Percentiles rank a stretch among this genome's conserved stretches.
Conservation (phyloP, 352 stramenopile genomes). For the Labyrinthula sp. region DNA sequence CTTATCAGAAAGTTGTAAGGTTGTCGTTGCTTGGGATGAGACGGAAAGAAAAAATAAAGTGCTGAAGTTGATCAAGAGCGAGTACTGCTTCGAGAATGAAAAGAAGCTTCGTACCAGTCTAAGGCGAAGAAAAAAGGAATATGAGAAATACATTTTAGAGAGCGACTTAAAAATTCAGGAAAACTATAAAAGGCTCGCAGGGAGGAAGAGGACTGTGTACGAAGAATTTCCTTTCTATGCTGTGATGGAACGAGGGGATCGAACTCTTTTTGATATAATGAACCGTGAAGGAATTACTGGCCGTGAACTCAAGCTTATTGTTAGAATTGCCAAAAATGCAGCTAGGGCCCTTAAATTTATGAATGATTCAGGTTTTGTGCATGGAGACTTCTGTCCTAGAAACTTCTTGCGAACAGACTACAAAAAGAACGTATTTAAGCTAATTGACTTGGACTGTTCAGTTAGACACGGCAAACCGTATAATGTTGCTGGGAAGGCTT, state of each 20-base stretch:
- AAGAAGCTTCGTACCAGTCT: slow-evolving; percentile 2
- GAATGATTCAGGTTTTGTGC: neutral
- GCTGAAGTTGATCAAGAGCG: slow-evolving; percentile 13
- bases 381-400: slow-evolving; percentile 18
- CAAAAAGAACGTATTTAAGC: too few species aligned
- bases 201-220: too few species aligned
- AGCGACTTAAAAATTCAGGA: too few species aligned
- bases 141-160: too few species aligned
- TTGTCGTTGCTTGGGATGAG: slow-evolving; percentile 16
- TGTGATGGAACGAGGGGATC: slow-evolving; percentile 12
- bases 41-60: slow-evolving; percentile 5
- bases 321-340: slow-evolving; percentile 1
- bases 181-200: too few species aligned
- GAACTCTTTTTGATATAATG: slow-evolving; percentile 25
- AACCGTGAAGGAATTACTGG: slow-evolving; percentile 17
- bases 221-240: too few species aligned
- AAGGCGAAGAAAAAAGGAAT: too few species aligned
- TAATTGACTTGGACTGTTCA: slow-evolving; percentile 21
- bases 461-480: slow-evolving; percentile 1
- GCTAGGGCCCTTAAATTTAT: slow-evolving; percentile 7
- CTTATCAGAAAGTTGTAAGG: slow-evolving; percentile 11
- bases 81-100: slow-evolving; percentile 11
- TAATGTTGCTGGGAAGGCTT: slow-evolving; percentile 5
- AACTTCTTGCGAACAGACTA: slow-evolving; percentile 15
- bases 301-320: slow-evolving; percentile 1